phyloP scores from a whole-genome alignment of 306 rosid species.

The Sechiopsis laciniata region DNA sequence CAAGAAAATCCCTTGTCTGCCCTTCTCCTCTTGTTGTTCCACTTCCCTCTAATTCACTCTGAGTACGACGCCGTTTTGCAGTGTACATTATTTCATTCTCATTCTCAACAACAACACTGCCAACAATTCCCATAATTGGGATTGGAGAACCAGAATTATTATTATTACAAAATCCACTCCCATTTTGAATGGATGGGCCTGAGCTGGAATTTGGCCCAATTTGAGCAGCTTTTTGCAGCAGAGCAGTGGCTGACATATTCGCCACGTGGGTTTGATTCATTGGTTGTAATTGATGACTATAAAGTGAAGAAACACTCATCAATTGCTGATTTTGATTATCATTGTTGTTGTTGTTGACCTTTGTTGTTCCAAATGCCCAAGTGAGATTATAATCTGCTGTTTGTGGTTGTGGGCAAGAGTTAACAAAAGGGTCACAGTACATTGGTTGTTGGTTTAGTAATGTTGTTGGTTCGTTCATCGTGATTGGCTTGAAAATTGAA shows the following conservation, averaged over 20 bases:
- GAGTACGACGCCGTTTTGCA: slow-evolving; percentile 55
- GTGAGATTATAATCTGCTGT: slow-evolving; percentile 41
- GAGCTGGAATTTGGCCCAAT: slow-evolving; percentile 54
- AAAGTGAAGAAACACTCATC: slow-evolving; percentile 51
- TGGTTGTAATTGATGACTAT: slow-evolving; percentile 46
- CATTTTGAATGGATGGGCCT: slow-evolving; percentile 48
- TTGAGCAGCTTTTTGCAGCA: slow-evolving; percentile 79
- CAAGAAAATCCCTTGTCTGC: slow-evolving; percentile 82
- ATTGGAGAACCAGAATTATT: slow-evolving; percentile 12
- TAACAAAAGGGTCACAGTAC: slow-evolving; percentile 36
- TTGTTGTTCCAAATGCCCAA: slow-evolving; percentile 54
- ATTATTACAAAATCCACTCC: slow-evolving; percentile 36
- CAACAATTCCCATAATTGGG: slow-evolving; percentile 22
- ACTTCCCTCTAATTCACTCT: slow-evolving; percentile 32
- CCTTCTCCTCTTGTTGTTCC: slow-evolving; percentile 33
- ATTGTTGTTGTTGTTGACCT: slow-evolving; percentile 26
- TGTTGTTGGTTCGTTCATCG: slow-evolving; percentile 25
- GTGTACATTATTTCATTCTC: slow-evolving; percentile 27
- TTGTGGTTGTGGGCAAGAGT: slow-evolving; percentile 34
- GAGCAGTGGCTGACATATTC: slow-evolving; percentile 88
- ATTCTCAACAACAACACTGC: slow-evolving; percentile 17
- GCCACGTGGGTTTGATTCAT: slow-evolving; percentile 35
- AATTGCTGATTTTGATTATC: slow-evolving; percentile 20
- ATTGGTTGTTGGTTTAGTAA: neutral
- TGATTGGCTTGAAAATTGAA: slow-evolving; percentile 57